Percentiles rank a stretch among this genome's conserved stretches.
These are phyloP conservation scores for Candida xyloterini DNA, from an alignment of 805 yeast species.

Conservation along the genomic window DNA sequence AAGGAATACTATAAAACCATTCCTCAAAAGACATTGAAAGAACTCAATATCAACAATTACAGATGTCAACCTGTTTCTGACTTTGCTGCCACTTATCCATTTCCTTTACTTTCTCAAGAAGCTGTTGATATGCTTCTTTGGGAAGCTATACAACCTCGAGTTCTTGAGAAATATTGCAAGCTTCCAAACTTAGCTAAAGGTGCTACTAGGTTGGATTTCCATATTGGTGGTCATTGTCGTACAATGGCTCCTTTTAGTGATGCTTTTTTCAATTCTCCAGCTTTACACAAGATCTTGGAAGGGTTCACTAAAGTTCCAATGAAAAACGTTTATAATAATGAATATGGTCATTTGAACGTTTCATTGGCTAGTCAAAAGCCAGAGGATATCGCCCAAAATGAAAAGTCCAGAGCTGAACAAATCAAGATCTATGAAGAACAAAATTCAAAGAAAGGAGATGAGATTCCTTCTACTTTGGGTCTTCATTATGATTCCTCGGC, in stretches of 20 bases:
- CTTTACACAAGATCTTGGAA: slow-evolving; percentile 43
- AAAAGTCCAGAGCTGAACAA: slow-evolving; percentile 17
- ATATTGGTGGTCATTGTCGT: slow-evolving; percentile 46
- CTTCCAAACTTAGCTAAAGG: slow-evolving; percentile 30
- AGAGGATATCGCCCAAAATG: slow-evolving; percentile 14
- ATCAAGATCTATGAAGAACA: slow-evolving; percentile 14
- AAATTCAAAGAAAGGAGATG: slow-evolving; percentile 29
- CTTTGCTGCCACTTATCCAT: slow-evolving; percentile 50
- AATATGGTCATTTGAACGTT: slow-evolving; percentile 49
- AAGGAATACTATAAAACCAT: slow-evolving; percentile 36
- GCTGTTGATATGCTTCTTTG: slow-evolving; percentile 54
- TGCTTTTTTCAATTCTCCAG: slow-evolving; percentile 51
- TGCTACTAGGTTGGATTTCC: slow-evolving; percentile 40
- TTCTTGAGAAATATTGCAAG: slow-evolving; percentile 42
- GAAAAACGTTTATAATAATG: slow-evolving; percentile 47
- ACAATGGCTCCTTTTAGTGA: slow-evolving; percentile 41
- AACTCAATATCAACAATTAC: slow-evolving; percentile 34
- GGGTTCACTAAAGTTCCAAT: slow-evolving; percentile 49
- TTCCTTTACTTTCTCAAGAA: slow-evolving; percentile 56
- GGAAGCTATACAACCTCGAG: slow-evolving; percentile 45
- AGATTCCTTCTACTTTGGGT: slow-evolving; percentile 44
- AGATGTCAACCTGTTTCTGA: slow-evolving; percentile 31
- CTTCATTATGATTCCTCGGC: slow-evolving; percentile 48
- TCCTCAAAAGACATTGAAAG: slow-evolving; percentile 36
- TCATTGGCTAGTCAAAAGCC: slow-evolving; percentile 34